Percentiles rank a stretch among this genome's conserved stretches.
Evolutionary conservation across 2,329 filamentous ascomycete genomes (phyloP).

Genomic region (Ustilaginoidea virens): DNA sequence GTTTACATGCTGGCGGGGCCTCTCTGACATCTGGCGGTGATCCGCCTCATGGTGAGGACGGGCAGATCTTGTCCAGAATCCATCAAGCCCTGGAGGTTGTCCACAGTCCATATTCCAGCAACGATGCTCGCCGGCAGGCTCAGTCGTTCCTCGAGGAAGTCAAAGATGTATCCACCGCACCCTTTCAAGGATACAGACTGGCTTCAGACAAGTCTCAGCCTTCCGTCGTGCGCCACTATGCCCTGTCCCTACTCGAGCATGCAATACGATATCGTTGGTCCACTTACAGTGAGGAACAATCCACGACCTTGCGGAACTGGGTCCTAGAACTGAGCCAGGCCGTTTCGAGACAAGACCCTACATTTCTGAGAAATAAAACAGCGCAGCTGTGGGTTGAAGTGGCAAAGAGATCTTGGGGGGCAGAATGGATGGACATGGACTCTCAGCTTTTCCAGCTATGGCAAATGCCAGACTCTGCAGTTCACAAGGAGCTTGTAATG

Average conservation of each 20-base stretch:
- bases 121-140: conserved; percentile 68
- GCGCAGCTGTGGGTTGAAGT: conserved; percentile 90
- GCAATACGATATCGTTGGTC: conserved; percentile 76
- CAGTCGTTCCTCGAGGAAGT: conserved; percentile 74
- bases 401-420: conserved; percentile 84
- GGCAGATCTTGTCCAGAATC: conserved; percentile 48
- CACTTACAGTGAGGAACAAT: conserved; percentile 54
- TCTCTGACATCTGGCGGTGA: conserved; percentile 14
- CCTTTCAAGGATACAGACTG: conserved; percentile 70
- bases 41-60: conserved; percentile 21
- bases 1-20: conserved; percentile 25
- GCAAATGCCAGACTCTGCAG: conserved; percentile 48
- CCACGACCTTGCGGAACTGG: conserved; percentile 54
- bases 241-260: conserved; percentile 80
- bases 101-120: conserved; percentile 67
- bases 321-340: conserved; percentile 63
- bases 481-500: conserved; percentile 73
- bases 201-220: conserved; percentile 62
- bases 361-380: conserved; percentile 83
- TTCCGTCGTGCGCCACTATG: conserved; percentile 81
- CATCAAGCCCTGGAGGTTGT: conserved; percentile 76
- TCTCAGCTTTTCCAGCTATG: conserved; percentile 66
- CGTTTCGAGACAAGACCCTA: conserved; percentile 55
- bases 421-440: conserved; percentile 93
- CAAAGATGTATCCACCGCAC: conserved; percentile 65